These are phyloP conservation scores for Blastocystis sp. DNA, from an alignment of 352 stramenopile species.

Conservation along the genomic window DNA sequence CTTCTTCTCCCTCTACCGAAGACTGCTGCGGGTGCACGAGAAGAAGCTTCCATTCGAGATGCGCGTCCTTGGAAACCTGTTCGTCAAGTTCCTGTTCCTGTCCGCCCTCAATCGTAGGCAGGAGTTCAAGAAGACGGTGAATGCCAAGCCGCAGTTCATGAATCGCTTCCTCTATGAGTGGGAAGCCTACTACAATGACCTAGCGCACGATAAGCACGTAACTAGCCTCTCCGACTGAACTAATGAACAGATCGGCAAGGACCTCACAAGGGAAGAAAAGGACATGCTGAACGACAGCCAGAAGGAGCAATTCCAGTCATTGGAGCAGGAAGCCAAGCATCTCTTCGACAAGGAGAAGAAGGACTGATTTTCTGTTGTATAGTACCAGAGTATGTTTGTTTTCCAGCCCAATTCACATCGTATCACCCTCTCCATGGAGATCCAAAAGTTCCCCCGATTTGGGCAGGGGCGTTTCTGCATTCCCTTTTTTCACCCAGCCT, in stretches of 20 bases:
- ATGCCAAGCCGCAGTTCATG: conserved; percentile 63
- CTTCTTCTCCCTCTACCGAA: conserved; percentile 55
- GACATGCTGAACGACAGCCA: conserved; percentile 39
- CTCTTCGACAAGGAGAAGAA: conserved; percentile 64
- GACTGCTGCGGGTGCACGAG: conserved; percentile 49
- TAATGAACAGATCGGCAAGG: conserved; percentile 36
- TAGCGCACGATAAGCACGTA: conserved; percentile 26
- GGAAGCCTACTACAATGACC: conserved; percentile 60
- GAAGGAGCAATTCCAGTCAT: conserved; percentile 38
- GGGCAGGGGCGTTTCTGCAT: not conserved
- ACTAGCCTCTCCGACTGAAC: not conserved
- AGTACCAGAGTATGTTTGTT: not conserved
- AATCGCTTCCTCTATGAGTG: conserved; percentile 54
- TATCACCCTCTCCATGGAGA: not conserved
- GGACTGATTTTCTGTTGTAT: not conserved
- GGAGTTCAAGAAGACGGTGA: conserved; percentile 61
- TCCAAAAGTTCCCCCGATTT: conserved; percentile 7
- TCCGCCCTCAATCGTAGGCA: not conserved
- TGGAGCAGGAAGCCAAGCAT: conserved; percentile 62
- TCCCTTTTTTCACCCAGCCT: conserved; percentile 28
- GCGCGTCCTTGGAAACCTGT: conserved; percentile 53
- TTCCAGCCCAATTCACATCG: not conserved
- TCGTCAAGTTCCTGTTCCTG: conserved; percentile 21
- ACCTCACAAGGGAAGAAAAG: conserved; percentile 62
- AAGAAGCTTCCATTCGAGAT: conserved; percentile 67